Conservation (phyloP, 495 filamentous ascomycete species). For the Ramalina peruviana region DNA sequence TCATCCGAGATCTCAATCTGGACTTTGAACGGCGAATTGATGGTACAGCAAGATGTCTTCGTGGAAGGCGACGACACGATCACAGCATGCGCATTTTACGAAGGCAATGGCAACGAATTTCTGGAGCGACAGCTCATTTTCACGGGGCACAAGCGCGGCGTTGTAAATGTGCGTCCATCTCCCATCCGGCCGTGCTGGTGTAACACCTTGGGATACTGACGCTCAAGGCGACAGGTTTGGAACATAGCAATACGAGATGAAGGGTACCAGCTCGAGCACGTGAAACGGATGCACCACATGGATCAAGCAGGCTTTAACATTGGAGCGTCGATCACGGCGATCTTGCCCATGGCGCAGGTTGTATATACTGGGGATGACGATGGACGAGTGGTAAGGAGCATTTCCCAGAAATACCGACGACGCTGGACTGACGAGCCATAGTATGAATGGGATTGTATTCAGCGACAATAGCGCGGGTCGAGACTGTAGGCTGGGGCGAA, state of each 20-base stretch:
- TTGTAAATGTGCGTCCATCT: conserved; percentile 50
- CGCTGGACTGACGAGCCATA: conserved; percentile 18
- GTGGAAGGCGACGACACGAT: conserved; percentile 58
- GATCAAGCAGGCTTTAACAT: conserved; percentile 69
- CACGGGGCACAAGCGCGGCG: conserved; percentile 71
- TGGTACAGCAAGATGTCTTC: conserved; percentile 70
- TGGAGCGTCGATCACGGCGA: conserved; percentile 73
- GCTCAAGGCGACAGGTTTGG: conserved; percentile 32
- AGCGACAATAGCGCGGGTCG: conserved; percentile 25
- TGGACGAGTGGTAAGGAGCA: conserved; percentile 55
- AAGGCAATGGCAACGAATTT: conserved; percentile 86
- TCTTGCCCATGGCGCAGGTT: conserved; percentile 65
- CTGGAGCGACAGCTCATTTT: conserved; percentile 74
- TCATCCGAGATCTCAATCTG: conserved; percentile 62
- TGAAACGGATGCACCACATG: conserved; percentile 72
- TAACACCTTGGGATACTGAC: not conserved
- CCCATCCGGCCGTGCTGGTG: not conserved
- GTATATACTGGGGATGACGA: conserved; percentile 92
- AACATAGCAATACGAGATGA: conserved; percentile 36
- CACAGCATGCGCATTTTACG: conserved; percentile 79
- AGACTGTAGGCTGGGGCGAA: too few species aligned
- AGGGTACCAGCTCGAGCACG: conserved; percentile 43
- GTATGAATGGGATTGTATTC: conserved; percentile 88
- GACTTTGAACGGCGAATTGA: conserved; percentile 71
- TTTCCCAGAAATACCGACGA: not conserved